phyloP scores from a whole-genome alignment of 768 basidiomycete species.

The Suillus occidentalis region DNA sequence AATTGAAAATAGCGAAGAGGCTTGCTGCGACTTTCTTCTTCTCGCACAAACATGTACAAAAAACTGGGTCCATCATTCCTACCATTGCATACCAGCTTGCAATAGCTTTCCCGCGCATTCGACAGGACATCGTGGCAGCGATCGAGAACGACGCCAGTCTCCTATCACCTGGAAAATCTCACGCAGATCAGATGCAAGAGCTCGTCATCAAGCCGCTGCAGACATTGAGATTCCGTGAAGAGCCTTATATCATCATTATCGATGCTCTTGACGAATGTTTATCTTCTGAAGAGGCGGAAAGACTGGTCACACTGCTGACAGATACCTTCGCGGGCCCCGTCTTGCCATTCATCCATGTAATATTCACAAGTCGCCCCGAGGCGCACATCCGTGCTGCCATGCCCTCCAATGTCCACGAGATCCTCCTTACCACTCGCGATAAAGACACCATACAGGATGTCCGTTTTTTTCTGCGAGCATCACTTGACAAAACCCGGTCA shows the following conservation, averaged over 20 bases:
- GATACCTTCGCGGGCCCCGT: constrained; percentile 7
- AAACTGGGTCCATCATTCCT: constrained; percentile 8
- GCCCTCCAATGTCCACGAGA: constrained; percentile 4
- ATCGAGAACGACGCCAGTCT: constrained; percentile 15
- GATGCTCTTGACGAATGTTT: constrained; percentile 14
- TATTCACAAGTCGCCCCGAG: neutral
- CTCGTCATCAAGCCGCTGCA: constrained; percentile 18
- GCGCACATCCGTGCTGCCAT: neutral
- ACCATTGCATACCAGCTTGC: constrained; percentile 21
- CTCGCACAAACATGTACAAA: constrained; percentile 12
- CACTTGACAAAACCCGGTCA: constrained; percentile 12
- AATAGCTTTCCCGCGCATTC: constrained; percentile 9
- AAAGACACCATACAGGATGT: constrained; percentile 15
- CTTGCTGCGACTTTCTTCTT: constrained; percentile 22
- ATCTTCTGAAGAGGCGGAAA: constrained; percentile 12
- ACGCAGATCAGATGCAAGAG: constrained; percentile 15
- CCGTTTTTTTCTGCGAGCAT: constrained; percentile 13
- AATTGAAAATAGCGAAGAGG: constrained; percentile 3
- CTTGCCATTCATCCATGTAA: neutral
- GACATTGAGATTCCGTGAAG: constrained; percentile 5
- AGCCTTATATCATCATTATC: constrained; percentile 1
- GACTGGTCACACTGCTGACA: neutral
- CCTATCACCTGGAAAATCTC: neutral
- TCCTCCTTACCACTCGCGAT: constrained; percentile 8
- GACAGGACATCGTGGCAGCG: constrained; percentile 10